Evolutionary conservation across 306 rosid species (phyloP).

Genomic region (Lathyrus sativus): DNA sequence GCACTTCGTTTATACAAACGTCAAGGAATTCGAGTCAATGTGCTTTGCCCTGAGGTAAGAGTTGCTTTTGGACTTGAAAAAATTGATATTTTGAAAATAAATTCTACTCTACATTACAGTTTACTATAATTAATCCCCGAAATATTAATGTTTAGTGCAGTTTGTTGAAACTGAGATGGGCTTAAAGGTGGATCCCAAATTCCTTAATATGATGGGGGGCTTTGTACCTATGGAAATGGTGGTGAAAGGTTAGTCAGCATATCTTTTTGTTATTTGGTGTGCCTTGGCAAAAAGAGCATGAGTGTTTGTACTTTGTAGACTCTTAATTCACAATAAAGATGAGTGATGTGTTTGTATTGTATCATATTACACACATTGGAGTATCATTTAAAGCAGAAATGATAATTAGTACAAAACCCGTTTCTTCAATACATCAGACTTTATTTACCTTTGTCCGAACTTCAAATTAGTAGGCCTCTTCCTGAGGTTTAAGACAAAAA

Average conservation of each 20-base stretch:
- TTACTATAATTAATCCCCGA: conserved; percentile 19
- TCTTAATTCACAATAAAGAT: too few species aligned
- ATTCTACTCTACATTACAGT: conserved; percentile 25
- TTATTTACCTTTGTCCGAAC: too few species aligned
- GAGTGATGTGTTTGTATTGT: not conserved
- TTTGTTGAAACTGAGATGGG: conserved; percentile 80
- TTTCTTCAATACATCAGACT: too few species aligned
- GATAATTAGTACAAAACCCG: too few species aligned
- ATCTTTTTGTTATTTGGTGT: conserved; percentile 32
- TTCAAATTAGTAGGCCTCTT: too few species aligned
- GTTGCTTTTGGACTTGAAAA: conserved; percentile 25
- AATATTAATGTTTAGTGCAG: conserved; percentile 54
- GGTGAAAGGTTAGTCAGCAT: conserved; percentile 62
- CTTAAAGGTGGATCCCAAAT: conserved; percentile 31
- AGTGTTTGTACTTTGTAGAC: conserved; percentile 14
- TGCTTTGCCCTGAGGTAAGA: conserved; percentile 94
- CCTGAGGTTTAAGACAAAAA: not conserved
- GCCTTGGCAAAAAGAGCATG: conserved; percentile 31
- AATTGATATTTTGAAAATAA: conserved; percentile 23
- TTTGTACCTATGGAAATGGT: conserved; percentile 89
- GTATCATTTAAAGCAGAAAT: too few species aligned
- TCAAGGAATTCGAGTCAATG: conserved; percentile 86
- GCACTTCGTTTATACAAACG: conserved; percentile 66
- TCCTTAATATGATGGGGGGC: conserved; percentile 55
- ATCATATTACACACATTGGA: too few species aligned